A percentile compares a stretch with the other conserved stretches of the same genome.
phyloP scores from a whole-genome alignment of 805 yeast species.

The Blastobotrys attinorum region DNA sequence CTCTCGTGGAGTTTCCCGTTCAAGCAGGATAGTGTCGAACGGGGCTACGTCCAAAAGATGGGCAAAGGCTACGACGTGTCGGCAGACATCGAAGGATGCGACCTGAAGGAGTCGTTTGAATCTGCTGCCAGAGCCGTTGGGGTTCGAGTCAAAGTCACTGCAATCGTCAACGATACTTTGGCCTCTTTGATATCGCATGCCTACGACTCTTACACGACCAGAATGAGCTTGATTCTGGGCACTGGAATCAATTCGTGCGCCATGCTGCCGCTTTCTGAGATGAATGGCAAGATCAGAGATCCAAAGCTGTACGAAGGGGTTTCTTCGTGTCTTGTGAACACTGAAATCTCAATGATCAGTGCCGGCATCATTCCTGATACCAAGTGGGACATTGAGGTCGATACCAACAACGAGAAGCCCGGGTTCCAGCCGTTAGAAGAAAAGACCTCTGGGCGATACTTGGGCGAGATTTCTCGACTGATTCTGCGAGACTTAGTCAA shows the following conservation, averaged over 20 bases:
- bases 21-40: slow-evolving; percentile 17
- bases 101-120: slow-evolving; percentile 66
- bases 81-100: slow-evolving; percentile 62
- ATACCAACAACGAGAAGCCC: slow-evolving; percentile 50
- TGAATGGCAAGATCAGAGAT: slow-evolving; percentile 48
- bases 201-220: slow-evolving; percentile 45
- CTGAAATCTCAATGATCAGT: slow-evolving; percentile 92
- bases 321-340: slow-evolving; percentile 50
- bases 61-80: slow-evolving; percentile 74
- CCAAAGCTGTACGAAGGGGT: slow-evolving; percentile 7
- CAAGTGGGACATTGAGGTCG: slow-evolving; percentile 64
- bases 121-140: slow-evolving; percentile 46
- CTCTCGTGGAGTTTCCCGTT: slow-evolving; percentile 31
- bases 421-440: slow-evolving; percentile 86
- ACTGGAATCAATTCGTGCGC: slow-evolving; percentile 75
- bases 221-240: slow-evolving; percentile 81
- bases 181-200: slow-evolving; percentile 80
- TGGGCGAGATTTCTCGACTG: slow-evolving; percentile 77
- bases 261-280: slow-evolving; percentile 65
- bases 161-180: slow-evolving; percentile 84
- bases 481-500: slow-evolving; percentile 60
- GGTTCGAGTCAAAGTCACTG: slow-evolving; percentile 52
- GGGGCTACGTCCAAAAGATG: slow-evolving; percentile 25
- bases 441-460: slow-evolving; percentile 79
- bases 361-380: slow-evolving; percentile 72